These are phyloP conservation scores for Zhuliangozyma parablackwelliae DNA, from an alignment of 1,139 yeast genomes.

Conservation along the genomic window DNA sequence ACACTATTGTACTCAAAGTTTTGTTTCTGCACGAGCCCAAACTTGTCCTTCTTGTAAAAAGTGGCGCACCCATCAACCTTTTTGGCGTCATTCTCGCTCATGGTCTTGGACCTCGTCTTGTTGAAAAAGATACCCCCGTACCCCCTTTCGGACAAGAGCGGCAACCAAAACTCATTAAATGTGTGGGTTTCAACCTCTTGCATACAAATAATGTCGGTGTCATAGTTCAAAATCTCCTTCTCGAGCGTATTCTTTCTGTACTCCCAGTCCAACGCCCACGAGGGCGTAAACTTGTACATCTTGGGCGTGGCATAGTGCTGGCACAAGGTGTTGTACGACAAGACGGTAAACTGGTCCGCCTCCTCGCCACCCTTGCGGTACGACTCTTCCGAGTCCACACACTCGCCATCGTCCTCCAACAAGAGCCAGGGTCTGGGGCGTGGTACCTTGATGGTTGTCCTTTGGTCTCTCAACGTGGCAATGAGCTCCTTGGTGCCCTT, in stretches of 20 bases:
- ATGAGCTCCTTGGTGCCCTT: slow-evolving; percentile 85
- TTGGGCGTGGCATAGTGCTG: slow-evolving; percentile 93
- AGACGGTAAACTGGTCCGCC: slow-evolving; percentile 58
- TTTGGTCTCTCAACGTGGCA: slow-evolving; percentile 74
- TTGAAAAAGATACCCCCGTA: slow-evolving; percentile 80
- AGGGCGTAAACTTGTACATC: slow-evolving; percentile 90
- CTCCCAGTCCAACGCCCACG: slow-evolving; percentile 97
- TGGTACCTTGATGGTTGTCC: slow-evolving; percentile 63
- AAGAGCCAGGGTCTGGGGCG: slow-evolving; percentile 79
- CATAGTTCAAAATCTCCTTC: slow-evolving; percentile 61
- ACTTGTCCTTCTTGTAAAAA: slow-evolving; percentile 67
- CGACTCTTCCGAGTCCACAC: slow-evolving; percentile 35
- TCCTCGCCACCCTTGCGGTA: slow-evolving; percentile 19
- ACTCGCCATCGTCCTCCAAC: slow-evolving; percentile 73
- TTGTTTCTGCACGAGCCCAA: slow-evolving; percentile 66
- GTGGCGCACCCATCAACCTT: slow-evolving; percentile 98
- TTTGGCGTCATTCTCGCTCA: slow-evolving; percentile 77
- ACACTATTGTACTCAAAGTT: slow-evolving; percentile 82
- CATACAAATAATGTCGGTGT: slow-evolving; percentile 79
- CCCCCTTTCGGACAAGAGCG: slow-evolving; percentile 66
- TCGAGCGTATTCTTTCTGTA: slow-evolving; percentile 74
- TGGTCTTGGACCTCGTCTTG: slow-evolving; percentile 89
- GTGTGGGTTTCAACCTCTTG: slow-evolving; percentile 94
- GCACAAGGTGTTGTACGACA: slow-evolving; percentile 88
- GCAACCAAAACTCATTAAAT: slow-evolving; percentile 82